These are phyloP conservation scores for Ephemerocybe angulata DNA, from an alignment of 768 basidiomycete species.

Conservation along the genomic window DNA sequence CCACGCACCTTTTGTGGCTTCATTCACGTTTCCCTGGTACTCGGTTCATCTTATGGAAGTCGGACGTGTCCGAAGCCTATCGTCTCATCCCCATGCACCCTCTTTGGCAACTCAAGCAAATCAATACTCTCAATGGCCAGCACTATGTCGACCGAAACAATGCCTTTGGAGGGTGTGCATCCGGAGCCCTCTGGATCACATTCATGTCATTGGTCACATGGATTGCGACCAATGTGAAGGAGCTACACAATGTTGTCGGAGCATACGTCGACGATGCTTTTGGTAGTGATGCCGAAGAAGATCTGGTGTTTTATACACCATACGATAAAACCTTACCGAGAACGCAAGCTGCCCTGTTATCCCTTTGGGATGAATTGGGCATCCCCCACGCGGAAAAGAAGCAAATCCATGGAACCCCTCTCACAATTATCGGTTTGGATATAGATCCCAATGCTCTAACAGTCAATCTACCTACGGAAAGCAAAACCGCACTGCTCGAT, in stretches of 20 bases:
- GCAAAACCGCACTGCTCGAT: neutral
- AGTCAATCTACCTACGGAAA: conserved; percentile 20
- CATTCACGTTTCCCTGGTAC: neutral
- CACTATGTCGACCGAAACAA: conserved; percentile 21
- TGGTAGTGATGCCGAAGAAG: conserved; percentile 13
- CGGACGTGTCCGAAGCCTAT: conserved; percentile 36
- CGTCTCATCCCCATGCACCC: conserved; percentile 33
- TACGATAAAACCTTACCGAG: conserved; percentile 25
- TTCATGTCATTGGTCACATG: conserved; percentile 33
- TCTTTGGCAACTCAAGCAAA: conserved; percentile 39
- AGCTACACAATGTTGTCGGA: conserved; percentile 15
- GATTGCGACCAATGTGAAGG: conserved; percentile 26
- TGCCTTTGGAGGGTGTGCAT: conserved; percentile 22
- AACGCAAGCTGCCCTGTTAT: conserved; percentile 30
- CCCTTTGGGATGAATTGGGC: conserved; percentile 36
- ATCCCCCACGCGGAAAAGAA: conserved; percentile 38
- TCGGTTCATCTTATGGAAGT: conserved; percentile 26
- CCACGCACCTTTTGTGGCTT: conserved; percentile 8
- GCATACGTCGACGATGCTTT: conserved; percentile 36
- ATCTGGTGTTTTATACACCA: conserved; percentile 24
- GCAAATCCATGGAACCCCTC: conserved; percentile 28
- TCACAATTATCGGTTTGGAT: conserved; percentile 37
- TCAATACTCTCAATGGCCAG: conserved; percentile 22
- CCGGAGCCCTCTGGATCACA: conserved; percentile 22
- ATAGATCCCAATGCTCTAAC: conserved; percentile 32